phyloP scores from a whole-genome alignment of 2,329 filamentous ascomycete species.

The Botrytis squamosa region DNA sequence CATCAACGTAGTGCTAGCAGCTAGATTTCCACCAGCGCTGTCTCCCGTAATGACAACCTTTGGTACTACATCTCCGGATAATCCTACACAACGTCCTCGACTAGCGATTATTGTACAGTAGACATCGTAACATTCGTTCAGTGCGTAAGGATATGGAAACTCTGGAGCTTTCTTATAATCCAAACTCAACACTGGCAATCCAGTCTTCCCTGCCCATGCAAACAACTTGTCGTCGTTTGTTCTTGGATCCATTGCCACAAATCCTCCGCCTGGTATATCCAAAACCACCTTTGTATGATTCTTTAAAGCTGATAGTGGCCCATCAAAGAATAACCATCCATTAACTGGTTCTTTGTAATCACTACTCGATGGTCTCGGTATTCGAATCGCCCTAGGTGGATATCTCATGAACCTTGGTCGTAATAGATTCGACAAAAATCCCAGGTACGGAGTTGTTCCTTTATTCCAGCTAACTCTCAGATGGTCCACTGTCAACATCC shows the following conservation, averaged over 20 bases:
- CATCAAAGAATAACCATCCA: slow-evolving; percentile 94
- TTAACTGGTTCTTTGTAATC: slow-evolving; percentile 80
- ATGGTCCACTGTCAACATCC: slow-evolving; percentile 85
- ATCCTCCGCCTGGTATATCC: slow-evolving; percentile 91
- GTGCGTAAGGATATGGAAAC: slow-evolving; percentile 77
- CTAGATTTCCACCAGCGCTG: slow-evolving; percentile 79
- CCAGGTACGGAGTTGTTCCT: slow-evolving; percentile 80
- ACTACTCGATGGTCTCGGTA: slow-evolving; percentile 75
- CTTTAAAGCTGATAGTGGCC: slow-evolving; percentile 73
- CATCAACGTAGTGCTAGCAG: slow-evolving; percentile 82
- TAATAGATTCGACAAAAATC: slow-evolving; percentile 67
- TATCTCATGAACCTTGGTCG: slow-evolving; percentile 79
- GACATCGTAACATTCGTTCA: slow-evolving; percentile 86
- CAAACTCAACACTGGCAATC: slow-evolving; percentile 83
- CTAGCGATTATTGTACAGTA: slow-evolving; percentile 73
- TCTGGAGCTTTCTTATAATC: slow-evolving; percentile 90
- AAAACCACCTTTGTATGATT: slow-evolving; percentile 76
- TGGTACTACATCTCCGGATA: slow-evolving; percentile 64
- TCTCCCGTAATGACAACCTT: slow-evolving; percentile 74
- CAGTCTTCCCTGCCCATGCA: slow-evolving; percentile 85
- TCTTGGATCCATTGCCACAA: slow-evolving; percentile 94
- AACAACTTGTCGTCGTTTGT: slow-evolving; percentile 92
- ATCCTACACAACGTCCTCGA: slow-evolving; percentile 71
- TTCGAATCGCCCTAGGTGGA: slow-evolving; percentile 77
- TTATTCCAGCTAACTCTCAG: slow-evolving; percentile 95